Conservation (phyloP, 345 rosid species). For the Eucalyptus paniculata region DNA sequence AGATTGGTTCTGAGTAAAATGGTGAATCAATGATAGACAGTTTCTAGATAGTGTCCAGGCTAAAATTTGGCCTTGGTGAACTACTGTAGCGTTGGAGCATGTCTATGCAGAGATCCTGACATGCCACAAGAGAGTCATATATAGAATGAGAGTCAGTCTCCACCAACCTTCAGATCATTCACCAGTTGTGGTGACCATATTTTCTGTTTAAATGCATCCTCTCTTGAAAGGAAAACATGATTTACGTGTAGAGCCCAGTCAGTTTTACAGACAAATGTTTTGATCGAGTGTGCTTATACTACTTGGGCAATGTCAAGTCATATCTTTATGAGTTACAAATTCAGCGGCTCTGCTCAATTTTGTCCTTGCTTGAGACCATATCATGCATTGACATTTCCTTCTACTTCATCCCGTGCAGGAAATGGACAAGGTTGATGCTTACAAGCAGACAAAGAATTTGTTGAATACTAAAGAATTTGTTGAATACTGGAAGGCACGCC, state of each 20-base stretch:
- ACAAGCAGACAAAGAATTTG: slow-evolving; percentile 38
- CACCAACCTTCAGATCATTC: neutral
- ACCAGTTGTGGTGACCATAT: neutral
- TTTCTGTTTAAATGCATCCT: neutral
- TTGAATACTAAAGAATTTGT: slow-evolving; percentile 28
- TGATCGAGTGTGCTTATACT: neutral
- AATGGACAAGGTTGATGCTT: slow-evolving; percentile 58
- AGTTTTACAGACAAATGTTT: neutral
- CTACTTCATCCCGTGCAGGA: slow-evolving; percentile 26
- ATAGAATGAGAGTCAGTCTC: neutral
- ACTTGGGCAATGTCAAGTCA: neutral
- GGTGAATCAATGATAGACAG: neutral
- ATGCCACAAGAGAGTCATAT: neutral
- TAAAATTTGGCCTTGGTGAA: neutral
- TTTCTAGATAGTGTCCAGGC: neutral
- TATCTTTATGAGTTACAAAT: neutral
- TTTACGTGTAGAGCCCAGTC: neutral
- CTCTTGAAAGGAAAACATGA: neutral
- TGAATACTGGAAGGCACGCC: slow-evolving; percentile 25
- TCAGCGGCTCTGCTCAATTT: neutral
- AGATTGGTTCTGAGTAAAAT: neutral
- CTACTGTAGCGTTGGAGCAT: neutral
- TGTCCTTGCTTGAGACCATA: neutral
- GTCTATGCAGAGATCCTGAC: neutral
- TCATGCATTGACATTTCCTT: neutral